Evolutionary conservation across 2,329 filamentous ascomycete species (phyloP).

Genomic region (Fusarium dlaminii): DNA sequence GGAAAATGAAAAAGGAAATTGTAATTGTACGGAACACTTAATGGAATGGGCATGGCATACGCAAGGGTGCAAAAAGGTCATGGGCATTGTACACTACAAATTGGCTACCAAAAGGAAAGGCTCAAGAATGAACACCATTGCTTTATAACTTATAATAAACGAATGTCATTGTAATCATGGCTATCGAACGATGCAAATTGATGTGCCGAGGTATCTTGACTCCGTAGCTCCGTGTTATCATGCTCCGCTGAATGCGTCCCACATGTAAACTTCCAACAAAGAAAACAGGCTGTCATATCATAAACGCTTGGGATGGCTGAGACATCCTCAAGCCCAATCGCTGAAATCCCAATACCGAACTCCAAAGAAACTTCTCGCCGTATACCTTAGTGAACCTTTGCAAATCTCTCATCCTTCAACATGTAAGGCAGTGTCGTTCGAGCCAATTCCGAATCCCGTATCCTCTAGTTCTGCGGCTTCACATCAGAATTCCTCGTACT

Average conservation of each 20-base stretch:
- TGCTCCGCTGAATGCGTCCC: background rate
- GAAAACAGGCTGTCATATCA: background rate
- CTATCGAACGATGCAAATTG: slow-evolving; percentile 6
- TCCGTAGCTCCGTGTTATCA: slow-evolving; percentile 27
- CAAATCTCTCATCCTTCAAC: background rate
- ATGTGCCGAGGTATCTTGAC: slow-evolving; percentile 33
- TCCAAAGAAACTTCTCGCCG: background rate
- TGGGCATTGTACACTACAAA: slow-evolving; percentile 8
- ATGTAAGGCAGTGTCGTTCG: background rate
- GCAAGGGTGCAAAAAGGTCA: background rate
- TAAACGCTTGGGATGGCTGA: background rate
- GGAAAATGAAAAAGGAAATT: background rate
- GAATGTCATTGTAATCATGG: slow-evolving; percentile 15
- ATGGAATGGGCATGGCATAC: background rate
- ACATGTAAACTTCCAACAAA: background rate
- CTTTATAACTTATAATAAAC: background rate
- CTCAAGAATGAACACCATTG: slow-evolving; percentile 6
- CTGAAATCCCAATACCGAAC: slow-evolving; percentile 5
- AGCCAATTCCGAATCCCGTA: background rate
- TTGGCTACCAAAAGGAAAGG: background rate
- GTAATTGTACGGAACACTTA: background rate
- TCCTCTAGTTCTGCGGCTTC: slow-evolving; percentile 37
- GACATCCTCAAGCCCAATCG: background rate
- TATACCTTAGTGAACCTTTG: background rate
- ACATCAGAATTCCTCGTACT: slow-evolving; percentile 53